phyloP scores from a whole-genome alignment of 768 basidiomycete genomes.

The Clathrus columnatus region DNA sequence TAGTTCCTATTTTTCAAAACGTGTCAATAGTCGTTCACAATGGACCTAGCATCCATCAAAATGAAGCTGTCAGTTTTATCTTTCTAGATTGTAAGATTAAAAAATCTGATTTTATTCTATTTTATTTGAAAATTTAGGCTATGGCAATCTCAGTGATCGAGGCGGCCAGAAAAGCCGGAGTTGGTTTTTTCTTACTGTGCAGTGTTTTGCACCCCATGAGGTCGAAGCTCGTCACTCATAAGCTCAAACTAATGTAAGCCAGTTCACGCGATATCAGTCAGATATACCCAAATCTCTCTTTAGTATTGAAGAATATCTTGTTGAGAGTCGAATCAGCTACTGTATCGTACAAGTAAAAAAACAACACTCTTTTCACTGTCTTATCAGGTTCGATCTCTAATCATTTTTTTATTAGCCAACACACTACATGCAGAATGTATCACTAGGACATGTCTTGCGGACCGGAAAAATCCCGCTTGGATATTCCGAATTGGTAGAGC shows the following conservation, averaged over 20 bases:
- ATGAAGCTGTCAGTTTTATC: conserved; percentile 16
- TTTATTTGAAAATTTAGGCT: conserved; percentile 5
- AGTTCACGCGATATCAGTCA: not conserved
- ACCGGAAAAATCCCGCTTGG: conserved; percentile 15
- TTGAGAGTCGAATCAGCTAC: conserved; percentile 27
- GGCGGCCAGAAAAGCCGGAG: conserved; percentile 23
- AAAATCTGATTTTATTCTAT: not conserved
- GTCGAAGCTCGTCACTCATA: conserved; percentile 23
- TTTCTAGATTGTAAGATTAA: not conserved
- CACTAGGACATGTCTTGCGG: conserved; percentile 14
- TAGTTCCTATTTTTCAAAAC: conserved; percentile 16
- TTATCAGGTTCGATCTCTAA: not conserved
- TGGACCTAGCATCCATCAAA: conserved; percentile 19
- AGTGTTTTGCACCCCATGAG: conserved; percentile 25
- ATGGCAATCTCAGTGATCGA: conserved; percentile 26
- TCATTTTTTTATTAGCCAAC: conserved; percentile 19
- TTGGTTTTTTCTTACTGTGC: conserved; percentile 27
- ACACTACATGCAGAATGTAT: conserved; percentile 26
- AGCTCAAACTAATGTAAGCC: conserved; percentile 18
- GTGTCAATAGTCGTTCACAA: conserved; percentile 23
- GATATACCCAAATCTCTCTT: not conserved
- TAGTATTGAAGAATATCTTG: conserved; percentile 29
- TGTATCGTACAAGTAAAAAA: conserved; percentile 26
- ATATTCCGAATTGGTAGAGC: conserved; percentile 20
- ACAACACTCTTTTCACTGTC: not conserved